phyloP scores from a whole-genome alignment of 805 yeast genomes.

The Martiniozyma abietophila region DNA sequence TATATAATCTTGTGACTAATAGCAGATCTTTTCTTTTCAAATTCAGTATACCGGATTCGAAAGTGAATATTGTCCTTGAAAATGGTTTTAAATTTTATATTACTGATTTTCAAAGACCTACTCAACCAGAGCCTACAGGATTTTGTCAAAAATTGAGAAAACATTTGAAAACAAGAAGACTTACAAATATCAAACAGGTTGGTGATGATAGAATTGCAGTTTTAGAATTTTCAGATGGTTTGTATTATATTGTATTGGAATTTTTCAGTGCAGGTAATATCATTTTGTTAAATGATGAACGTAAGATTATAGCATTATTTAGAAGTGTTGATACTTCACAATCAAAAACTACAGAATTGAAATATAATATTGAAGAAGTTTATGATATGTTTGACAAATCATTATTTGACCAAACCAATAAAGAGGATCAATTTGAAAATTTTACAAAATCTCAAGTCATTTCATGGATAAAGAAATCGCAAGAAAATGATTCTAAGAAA shows the following conservation, averaged over 20 bases:
- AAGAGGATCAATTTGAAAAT: neutral
- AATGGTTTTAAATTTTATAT: slow-evolving; percentile 77
- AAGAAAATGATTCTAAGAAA: slow-evolving; percentile 32
- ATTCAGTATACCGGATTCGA: slow-evolving; percentile 77
- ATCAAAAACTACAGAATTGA: slow-evolving; percentile 57
- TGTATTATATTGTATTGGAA: slow-evolving; percentile 70
- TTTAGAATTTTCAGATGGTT: slow-evolving; percentile 75
- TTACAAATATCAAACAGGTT: slow-evolving; percentile 64
- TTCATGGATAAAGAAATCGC: slow-evolving; percentile 32
- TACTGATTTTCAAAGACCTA: slow-evolving; percentile 74
- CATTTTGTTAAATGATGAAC: slow-evolving; percentile 59
- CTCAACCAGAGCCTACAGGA: slow-evolving; percentile 73
- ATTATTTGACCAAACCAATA: slow-evolving; percentile 27
- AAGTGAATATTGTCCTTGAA: slow-evolving; percentile 65
- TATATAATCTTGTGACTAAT: slow-evolving; percentile 70
- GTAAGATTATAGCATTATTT: slow-evolving; percentile 62
- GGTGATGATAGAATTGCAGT: slow-evolving; percentile 79
- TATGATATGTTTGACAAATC: slow-evolving; percentile 54
- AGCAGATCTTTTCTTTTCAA: slow-evolving; percentile 67
- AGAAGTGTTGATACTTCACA: slow-evolving; percentile 44
- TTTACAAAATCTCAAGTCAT: slow-evolving; percentile 27
- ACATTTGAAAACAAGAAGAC: slow-evolving; percentile 71
- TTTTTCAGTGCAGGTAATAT: slow-evolving; percentile 95
- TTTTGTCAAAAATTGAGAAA: slow-evolving; percentile 83
- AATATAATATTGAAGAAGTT: slow-evolving; percentile 64